Percentiles rank a stretch among this genome's conserved stretches.
Evolutionary conservation across 1,139 yeast species (phyloP).

Genomic region (Petasospora fabianii): DNA sequence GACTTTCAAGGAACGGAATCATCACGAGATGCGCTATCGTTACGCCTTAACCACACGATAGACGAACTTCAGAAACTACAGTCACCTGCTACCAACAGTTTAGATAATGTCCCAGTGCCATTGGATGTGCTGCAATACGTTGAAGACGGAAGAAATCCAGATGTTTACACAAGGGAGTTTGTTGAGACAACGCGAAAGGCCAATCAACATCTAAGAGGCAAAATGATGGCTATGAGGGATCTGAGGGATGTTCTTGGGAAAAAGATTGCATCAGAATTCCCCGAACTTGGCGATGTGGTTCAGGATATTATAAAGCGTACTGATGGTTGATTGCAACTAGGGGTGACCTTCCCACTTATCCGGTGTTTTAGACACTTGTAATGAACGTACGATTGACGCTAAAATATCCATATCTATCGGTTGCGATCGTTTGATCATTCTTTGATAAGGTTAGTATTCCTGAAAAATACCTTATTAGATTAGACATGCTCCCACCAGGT

Average conservation of each 20-base stretch:
- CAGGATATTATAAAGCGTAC: constrained; percentile 47
- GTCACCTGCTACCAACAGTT: constrained; percentile 28
- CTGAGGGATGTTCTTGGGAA: constrained; percentile 63
- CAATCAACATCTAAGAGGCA: constrained; percentile 85
- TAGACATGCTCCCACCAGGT: too few species aligned
- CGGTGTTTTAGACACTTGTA: neutral
- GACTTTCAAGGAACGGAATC: constrained; percentile 86
- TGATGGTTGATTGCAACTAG: constrained; percentile 11
- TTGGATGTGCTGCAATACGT: constrained; percentile 78
- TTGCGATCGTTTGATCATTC: too few species aligned
- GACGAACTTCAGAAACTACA: constrained; percentile 32
- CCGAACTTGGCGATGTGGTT: constrained; percentile 57
- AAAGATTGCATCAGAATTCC: constrained; percentile 72
- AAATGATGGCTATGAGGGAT: constrained; percentile 57
- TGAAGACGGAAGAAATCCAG: constrained; percentile 96
- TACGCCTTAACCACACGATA: constrained; percentile 35
- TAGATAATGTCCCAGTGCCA: constrained; percentile 54
- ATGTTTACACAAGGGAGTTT: constrained; percentile 92
- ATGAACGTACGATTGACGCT: neutral
- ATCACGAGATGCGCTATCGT: constrained; percentile 52
- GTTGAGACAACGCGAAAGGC: constrained; percentile 87
- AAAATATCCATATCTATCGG: neutral
- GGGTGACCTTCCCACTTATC: neutral
- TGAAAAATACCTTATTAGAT: too few species aligned
- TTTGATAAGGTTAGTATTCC: too few species aligned